Percentiles rank a stretch among this genome's conserved stretches.
Conservation (phyloP, 2,329 filamentous ascomycete species). For the Aspergillus sp. region DNA sequence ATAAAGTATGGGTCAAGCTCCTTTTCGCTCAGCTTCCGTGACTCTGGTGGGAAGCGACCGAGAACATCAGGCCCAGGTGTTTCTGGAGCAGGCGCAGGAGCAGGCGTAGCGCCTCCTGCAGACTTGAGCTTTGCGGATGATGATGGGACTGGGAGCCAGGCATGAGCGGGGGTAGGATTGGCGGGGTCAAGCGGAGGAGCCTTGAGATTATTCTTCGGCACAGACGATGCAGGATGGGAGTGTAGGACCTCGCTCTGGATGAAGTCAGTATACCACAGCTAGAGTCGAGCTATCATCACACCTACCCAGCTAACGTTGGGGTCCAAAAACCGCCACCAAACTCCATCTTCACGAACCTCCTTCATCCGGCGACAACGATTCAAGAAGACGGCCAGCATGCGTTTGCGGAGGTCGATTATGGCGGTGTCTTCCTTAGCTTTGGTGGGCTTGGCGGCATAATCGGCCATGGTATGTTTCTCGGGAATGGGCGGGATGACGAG, state of each 20-base stretch:
- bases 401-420: constrained; percentile 94
- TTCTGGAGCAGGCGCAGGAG: constrained; percentile 53
- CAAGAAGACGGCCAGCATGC: constrained; percentile 93
- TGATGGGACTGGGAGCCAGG: constrained; percentile 82
- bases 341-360: constrained; percentile 84
- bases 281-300: constrained; percentile 21
- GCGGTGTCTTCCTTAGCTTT: constrained; percentile 96
- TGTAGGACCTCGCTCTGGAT: constrained; percentile 86
- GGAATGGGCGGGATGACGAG: constrained; percentile 95
- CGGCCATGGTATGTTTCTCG: constrained; percentile 98
- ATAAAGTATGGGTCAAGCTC: constrained; percentile 96
- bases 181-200: constrained; percentile 93
- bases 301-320: constrained; percentile 97
- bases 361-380: constrained; percentile 94
- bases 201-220: constrained; percentile 91
- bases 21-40: constrained; percentile 75
- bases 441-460: constrained; percentile 96
- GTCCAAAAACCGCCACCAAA: constrained; percentile 97
- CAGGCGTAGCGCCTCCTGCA: constrained; percentile 27
- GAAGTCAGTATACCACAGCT: constrained; percentile 27
- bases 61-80: constrained; percentile 65
- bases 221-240: constrained; percentile 83
- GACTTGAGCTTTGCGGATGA: constrained; percentile 81
- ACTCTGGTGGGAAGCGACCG: constrained; percentile 78
- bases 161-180: constrained; percentile 85